Evolutionary conservation across 306 rosid genomes (phyloP).

Genomic region (Spatholobus suberectus): DNA sequence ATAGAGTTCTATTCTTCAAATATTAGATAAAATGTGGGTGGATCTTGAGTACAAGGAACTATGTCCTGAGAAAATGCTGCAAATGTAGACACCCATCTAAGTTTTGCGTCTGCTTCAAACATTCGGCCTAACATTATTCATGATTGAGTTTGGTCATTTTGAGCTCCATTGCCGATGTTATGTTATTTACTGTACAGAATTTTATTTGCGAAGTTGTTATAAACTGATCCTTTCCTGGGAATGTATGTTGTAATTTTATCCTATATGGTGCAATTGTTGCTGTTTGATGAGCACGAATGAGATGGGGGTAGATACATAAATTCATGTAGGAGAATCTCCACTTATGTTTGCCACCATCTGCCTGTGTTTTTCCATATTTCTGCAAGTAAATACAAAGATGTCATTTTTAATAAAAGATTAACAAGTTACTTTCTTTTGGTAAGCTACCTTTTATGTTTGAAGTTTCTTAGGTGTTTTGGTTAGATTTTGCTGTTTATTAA

Average conservation of each 20-base stretch:
- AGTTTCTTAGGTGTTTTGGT: not conserved
- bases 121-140: not conserved
- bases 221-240: not conserved
- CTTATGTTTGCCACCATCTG: not conserved
- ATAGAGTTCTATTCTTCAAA: not conserved
- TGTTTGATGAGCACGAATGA: not conserved
- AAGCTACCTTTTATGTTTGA: not conserved
- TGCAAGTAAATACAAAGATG: not conserved
- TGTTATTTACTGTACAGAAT: not conserved
- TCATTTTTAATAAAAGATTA: not conserved
- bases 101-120: not conserved
- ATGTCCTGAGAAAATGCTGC: conserved; percentile 7
- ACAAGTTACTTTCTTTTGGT: not conserved
- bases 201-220: conserved; percentile 4
- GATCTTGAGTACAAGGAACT: not conserved
- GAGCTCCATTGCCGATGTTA: not conserved
- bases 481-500: not conserved
- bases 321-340: not conserved
- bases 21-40: conserved; percentile 24
- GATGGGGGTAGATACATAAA: not conserved
- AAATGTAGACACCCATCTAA: conserved; percentile 1
- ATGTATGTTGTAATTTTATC: not conserved
- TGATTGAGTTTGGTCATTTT: conserved; percentile 4
- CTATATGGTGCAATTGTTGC: not conserved
- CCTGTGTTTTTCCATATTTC: not conserved